Base-by-base conservation (phyloP, 1,284 basidiomycete species). In the Anthracocystis setariae region DNA sequence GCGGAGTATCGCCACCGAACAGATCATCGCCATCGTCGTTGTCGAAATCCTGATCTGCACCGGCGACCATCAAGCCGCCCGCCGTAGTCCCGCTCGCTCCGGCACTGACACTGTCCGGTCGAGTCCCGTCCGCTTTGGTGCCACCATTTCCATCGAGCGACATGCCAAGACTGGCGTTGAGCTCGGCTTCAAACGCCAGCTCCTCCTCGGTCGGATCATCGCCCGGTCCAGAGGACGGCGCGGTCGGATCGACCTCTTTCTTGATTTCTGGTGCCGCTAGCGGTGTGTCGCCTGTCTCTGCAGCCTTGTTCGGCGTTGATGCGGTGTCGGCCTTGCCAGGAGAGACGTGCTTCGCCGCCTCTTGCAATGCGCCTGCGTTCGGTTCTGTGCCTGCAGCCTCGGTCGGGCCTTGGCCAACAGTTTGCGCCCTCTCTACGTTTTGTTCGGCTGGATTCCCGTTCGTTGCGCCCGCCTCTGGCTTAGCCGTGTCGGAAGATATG, bases 151-250 rank as follows among this genome's bases (percentile, higher is more conserved):
- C 68, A 17, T 64, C 73, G 17, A 62, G 55, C 23, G 62, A 54
- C 52, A 73, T 63, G 0, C 66, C 67, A 4, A 76, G 56, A 33
- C 69, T 68, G 23, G 62, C 70, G 40, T 65, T 62, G 46, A 76
- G 61, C 55, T 78, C 74, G 38, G 62, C 74, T 49, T 78, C 74
- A 42, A 74, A 74, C 0, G 68, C 68, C 1, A 78, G 64, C 50
- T 76, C 76, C 37, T 73, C 76, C 39, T 76, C 72, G 5, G 72
- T 69, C 0, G 73, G 67, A 39, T 58, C 53, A 39, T 73, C 70
- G 27, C 39, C 39, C 12, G 21, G 39, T 5, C 33, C 52, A 18
- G 50, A 40, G 39, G 25, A 55, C 17, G 63, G 32, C n/a, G 39
- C 48, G 35, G 29, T 20, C n/a, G 60, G 44, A 12, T 46, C 45